These are phyloP conservation scores for Clausena lansium DNA, from an alignment of 345 rosid genomes.

Conservation along the genomic window DNA sequence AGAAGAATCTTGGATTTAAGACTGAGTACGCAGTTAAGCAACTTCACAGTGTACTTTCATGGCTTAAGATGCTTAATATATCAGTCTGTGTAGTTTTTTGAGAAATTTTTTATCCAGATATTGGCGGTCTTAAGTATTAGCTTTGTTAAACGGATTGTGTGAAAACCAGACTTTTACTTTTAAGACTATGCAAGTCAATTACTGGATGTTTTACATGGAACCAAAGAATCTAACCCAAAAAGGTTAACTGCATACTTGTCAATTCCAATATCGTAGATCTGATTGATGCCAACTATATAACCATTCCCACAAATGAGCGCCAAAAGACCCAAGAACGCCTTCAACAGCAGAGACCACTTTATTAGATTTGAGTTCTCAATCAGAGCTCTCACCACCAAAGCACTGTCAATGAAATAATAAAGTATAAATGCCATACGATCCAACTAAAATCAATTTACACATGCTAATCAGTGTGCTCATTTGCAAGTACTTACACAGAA, in stretches of 20 bases:
- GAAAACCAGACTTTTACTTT: background rate
- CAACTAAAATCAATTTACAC: conserved; percentile 7
- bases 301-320: conserved; percentile 97
- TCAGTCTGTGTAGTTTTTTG: background rate
- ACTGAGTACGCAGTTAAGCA: background rate
- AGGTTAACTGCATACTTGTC: conserved; percentile 66
- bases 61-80: background rate
- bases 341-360: conserved; percentile 75
- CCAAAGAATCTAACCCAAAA: conserved; percentile 2
- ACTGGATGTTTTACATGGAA: background rate
- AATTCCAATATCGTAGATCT: conserved; percentile 90
- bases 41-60: background rate
- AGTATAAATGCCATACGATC: background rate
- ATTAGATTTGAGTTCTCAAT: conserved; percentile 80
- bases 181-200: background rate
- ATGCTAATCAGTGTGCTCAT: background rate
- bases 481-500: conserved; percentile 48
- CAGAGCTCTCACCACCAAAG: conserved; percentile 85
- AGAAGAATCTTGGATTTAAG: background rate
- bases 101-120: background rate
- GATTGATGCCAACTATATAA: conserved; percentile 97
- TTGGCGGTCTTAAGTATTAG: background rate
- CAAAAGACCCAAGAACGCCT: conserved; percentile 80
- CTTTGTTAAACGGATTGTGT: background rate
- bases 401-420: conserved; percentile 48